Evolutionary conservation across 2,329 filamentous ascomycete genomes (phyloP), one percentile per base, ranked within the genome.

Genomic region (Fusarium falciforme): DNA sequence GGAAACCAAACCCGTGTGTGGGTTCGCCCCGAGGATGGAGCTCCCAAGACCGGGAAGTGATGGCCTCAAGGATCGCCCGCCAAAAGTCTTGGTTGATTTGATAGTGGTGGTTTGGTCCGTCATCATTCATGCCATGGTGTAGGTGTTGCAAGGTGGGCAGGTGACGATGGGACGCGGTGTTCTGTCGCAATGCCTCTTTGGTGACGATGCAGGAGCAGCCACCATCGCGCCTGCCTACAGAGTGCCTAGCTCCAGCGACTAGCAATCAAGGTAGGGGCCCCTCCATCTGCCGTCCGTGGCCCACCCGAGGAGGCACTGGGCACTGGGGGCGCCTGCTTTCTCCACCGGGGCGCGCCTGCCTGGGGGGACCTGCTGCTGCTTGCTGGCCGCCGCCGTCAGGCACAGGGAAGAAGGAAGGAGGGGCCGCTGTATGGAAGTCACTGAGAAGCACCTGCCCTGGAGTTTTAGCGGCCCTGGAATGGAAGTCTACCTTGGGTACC

Each of bases 111-210:
- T 47, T 54, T 44, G 20, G 59, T 17, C 44, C 59, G 62, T n/a
- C 49, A 58, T 64, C 33, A 64, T 62, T 29, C 22, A 52, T 52
- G 29, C 47, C 16, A 52, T 29, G 25, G 47, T 29, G 47, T 29
- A 12, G 72, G 60, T 62, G 66, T 63, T 42, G 12, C 9, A 25
- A 49, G 72, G 60, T 61, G 66, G 67, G 72, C 73, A 74, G 70
- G 67, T 75, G 73, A 75, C 64, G 68, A 74, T 64, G 47, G 14
- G 54, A 67, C 52, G 47, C 69, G 38, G 49, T 67, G 38, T 38
- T 61, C 63, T 72, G 55, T 68, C 65, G 68, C 59, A 72, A 67
- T 64, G 38, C 66, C 60, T 64, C 54, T 63, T 64, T 61, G 38
- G 55, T 42, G 44, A 57, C 29, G 49, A 62, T 38, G 36, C 40